Evolutionary conservation across 2,329 filamentous ascomycete genomes (phyloP).

Genomic region (Xylogone sp.): DNA sequence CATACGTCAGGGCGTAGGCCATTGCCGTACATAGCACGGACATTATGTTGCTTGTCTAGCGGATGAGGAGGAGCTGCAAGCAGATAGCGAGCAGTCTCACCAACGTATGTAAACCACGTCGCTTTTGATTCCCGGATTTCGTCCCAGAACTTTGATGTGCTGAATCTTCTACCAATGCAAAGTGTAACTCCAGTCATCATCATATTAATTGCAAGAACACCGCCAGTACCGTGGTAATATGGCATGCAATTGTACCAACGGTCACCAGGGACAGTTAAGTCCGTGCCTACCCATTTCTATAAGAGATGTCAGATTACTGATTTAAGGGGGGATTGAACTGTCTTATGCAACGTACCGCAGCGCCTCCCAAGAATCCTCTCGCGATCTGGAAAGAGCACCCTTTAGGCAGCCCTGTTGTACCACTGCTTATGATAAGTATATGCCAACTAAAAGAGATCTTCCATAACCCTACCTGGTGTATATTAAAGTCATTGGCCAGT

Average conservation of each 20-base stretch:
- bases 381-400: slow-evolving; percentile 58
- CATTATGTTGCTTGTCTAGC: slow-evolving; percentile 54
- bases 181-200: slow-evolving; percentile 44
- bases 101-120: slow-evolving; percentile 73
- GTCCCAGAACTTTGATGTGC: slow-evolving; percentile 65
- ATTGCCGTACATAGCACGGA: slow-evolving; percentile 61
- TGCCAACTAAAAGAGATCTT: background rate
- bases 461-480: slow-evolving; percentile 55
- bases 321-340: background rate
- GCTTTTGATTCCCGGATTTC: slow-evolving; percentile 65
- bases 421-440: slow-evolving; percentile 36
- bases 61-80: slow-evolving; percentile 63
- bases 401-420: slow-evolving; percentile 74
- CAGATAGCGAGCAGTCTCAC: slow-evolving; percentile 72
- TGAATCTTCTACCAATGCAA: slow-evolving; percentile 65
- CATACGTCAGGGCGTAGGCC: slow-evolving; percentile 67
- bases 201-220: slow-evolving; percentile 23
- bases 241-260: slow-evolving; percentile 76
- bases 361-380: slow-evolving; percentile 28
- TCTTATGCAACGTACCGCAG: slow-evolving; percentile 16
- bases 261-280: slow-evolving; percentile 37
- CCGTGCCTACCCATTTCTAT: slow-evolving; percentile 5
- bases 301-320: background rate
- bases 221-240: slow-evolving; percentile 71
- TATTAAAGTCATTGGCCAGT: slow-evolving; percentile 59